A percentile compares a stretch with the other conserved stretches of the same genome.
Conservation (phyloP, 768 basidiomycete species). For the Mycena galericulata region DNA sequence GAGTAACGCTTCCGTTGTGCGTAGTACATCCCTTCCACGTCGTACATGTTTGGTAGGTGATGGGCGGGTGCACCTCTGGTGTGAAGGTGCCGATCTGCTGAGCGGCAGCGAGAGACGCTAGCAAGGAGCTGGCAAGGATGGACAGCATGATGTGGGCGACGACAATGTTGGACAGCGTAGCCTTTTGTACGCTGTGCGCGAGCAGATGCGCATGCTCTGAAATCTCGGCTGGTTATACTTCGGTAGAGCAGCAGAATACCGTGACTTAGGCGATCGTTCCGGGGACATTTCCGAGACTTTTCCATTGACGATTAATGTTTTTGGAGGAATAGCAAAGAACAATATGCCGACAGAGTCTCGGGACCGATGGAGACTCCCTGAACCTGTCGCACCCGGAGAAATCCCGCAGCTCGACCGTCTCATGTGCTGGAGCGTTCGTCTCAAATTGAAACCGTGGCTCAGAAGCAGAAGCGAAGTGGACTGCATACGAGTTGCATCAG, state of each 20-base stretch:
- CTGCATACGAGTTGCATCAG: too few species aligned
- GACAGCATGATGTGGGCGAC: slow-evolving; percentile 25
- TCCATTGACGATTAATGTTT: slow-evolving; percentile 21
- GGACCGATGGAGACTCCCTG: slow-evolving; percentile 15
- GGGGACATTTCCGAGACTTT: slow-evolving; percentile 25
- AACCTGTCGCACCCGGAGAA: slow-evolving; percentile 18
- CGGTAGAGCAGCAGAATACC: slow-evolving; percentile 24
- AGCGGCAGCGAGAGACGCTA: slow-evolving; percentile 25
- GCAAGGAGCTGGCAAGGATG: slow-evolving; percentile 22
- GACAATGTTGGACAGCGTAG: slow-evolving; percentile 13
- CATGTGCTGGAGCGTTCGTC: slow-evolving; percentile 16
- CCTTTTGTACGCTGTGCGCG: slow-evolving; percentile 26
- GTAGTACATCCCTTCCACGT: slow-evolving; percentile 39
- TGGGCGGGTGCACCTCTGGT: slow-evolving; percentile 51
- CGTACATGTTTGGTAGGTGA: slow-evolving; percentile 49
- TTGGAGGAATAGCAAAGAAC: slow-evolving; percentile 6
- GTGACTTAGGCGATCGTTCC: slow-evolving; percentile 18
- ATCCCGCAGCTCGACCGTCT: slow-evolving; percentile 14
- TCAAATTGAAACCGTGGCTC: slow-evolving; percentile 19
- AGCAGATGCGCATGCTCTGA: slow-evolving; percentile 18
- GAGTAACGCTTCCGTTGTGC: slow-evolving; percentile 39
- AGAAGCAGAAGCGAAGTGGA: slow-evolving; percentile 16
- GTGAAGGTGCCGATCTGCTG: slow-evolving; percentile 54
- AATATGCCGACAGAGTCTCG: slow-evolving; percentile 17
- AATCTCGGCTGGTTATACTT: slow-evolving; percentile 20